Base-by-base conservation (phyloP, 225 moss, liverwort and hornwort genomes). In the Neckera pumila region DNA sequence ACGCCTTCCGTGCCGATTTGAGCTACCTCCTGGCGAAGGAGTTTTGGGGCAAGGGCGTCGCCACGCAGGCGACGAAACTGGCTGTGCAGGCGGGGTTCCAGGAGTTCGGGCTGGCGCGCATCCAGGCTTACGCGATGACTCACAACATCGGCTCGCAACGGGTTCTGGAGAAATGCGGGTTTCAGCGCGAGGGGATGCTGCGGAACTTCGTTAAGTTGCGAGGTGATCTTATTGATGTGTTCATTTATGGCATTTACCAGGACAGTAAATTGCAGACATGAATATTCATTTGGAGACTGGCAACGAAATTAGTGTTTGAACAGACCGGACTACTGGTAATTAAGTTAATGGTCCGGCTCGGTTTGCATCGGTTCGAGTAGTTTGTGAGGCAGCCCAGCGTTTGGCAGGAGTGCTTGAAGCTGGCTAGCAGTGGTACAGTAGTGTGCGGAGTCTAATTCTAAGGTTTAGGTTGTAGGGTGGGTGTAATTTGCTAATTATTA, bases 81-180 rank as follows among this genome's bases (percentile, higher is more conserved):
- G 93, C 90, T 10, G 12, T 96, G 83, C 38, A 88, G 28, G 91
- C 85, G 10, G 94, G 92, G 5, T 92, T 93, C 65, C 49, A 82
- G 83, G 92, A 94, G 51, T 76, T 95, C 36, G 88, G 84, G 5
- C 91, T 96, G 61, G 89, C 86, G 36, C 90, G 96, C 80, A 92
- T 96, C 58, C 95, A 96, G 83, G 96, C 95, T 16, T 91, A 89
- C 54, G 26, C 85, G 26, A 61, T 85, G 27, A 45, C 53, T 86
- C 12, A 13, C 27, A 94, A 96, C 89, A 56, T 86, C 36, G 66
- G 76, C 13, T 96, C 96, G 21, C 92, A 89, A 40, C 90, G 94
- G 63, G 96, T 95, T 28, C 88, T 96, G 62, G 93, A 93, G 83
- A 96, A 95, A 47, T 89, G 91, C 61, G 96, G 95, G 34, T 95